phyloP scores from a whole-genome alignment of 2,329 filamentous ascomycete species.

The Fusarium chuoi region DNA sequence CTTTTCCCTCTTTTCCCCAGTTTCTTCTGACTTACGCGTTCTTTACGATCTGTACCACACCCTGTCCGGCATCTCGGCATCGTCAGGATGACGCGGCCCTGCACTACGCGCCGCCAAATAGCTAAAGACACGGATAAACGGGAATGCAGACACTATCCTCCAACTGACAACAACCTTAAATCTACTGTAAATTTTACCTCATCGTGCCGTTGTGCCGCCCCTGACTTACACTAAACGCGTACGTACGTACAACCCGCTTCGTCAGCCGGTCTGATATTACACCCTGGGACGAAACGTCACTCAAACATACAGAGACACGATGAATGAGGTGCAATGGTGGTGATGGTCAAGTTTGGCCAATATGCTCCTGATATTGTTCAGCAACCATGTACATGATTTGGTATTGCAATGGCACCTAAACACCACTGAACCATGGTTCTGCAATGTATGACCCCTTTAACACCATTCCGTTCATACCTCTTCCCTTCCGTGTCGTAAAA shows the following conservation, averaged over 20 bases:
- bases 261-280: neutral
- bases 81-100: conserved; percentile 40
- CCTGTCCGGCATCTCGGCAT: conserved; percentile 33
- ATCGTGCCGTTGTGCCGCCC: conserved; percentile 11
- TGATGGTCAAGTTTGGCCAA: conserved; percentile 8
- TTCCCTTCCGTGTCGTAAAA: conserved; percentile 33
- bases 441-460: conserved; percentile 18
- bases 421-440: conserved; percentile 21
- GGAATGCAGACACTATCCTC: conserved; percentile 1
- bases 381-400: conserved; percentile 34
- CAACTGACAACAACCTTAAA: conserved; percentile 18
- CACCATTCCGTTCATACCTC: conserved; percentile 32
- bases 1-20: neutral
- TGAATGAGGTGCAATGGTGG: neutral
- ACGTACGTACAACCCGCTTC: neutral
- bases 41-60: conserved; percentile 7
- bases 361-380: conserved; percentile 25
- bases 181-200: conserved; percentile 8
- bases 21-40: conserved; percentile 6
- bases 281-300: conserved; percentile 14
- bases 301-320: neutral
- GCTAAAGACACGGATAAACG: conserved; percentile 12
- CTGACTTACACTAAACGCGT: neutral
- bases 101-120: conserved; percentile 27
- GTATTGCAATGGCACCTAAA: conserved; percentile 21